Evolutionary conservation across 495 filamentous ascomycete genomes (phyloP).

Genomic region (Podospora anserina): DNA sequence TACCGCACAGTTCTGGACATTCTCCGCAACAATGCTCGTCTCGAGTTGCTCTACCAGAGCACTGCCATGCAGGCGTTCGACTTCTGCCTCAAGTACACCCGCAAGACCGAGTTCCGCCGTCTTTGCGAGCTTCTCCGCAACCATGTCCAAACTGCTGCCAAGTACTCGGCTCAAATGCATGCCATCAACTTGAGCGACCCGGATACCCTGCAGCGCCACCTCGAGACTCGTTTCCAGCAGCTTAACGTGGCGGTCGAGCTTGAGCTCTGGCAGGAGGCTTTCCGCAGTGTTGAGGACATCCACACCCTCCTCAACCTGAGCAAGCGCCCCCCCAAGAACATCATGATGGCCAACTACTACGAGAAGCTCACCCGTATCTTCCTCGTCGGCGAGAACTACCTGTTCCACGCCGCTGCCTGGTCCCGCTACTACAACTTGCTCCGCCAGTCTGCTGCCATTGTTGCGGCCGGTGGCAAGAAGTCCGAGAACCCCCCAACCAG

Average conservation of each 20-base stretch:
- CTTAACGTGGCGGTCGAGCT: slow-evolving; percentile 96
- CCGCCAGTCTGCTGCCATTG: slow-evolving; percentile 79
- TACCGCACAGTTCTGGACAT: slow-evolving; percentile 98
- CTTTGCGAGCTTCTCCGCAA: slow-evolving; percentile 97
- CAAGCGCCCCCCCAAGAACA: slow-evolving; percentile 98
- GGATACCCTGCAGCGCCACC: slow-evolving; percentile 92
- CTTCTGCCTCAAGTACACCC: slow-evolving; percentile 95
- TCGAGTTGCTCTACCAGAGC: slow-evolving; percentile 97
- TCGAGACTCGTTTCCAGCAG: slow-evolving; percentile 98
- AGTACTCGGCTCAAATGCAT: slow-evolving; percentile 98
- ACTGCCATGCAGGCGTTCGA: slow-evolving; percentile 97
- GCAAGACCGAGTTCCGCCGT: slow-evolving; percentile 98
- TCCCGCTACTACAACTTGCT: slow-evolving; percentile 95
- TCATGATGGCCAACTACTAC: slow-evolving; percentile 99
- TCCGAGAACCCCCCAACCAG: slow-evolving; percentile 81
- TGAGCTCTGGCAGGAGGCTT: slow-evolving; percentile 98
- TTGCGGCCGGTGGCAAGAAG: slow-evolving; percentile 87
- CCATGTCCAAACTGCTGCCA: slow-evolving; percentile 98
- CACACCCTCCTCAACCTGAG: slow-evolving; percentile 97
- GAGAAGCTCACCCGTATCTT: slow-evolving; percentile 98
- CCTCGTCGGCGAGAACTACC: slow-evolving; percentile 97
- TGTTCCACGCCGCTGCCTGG: slow-evolving; percentile 98
- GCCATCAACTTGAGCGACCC: slow-evolving; percentile 98
- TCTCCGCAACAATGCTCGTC: slow-evolving; percentile 94
- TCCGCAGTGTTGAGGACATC: slow-evolving; percentile 97